Evolutionary conservation across 1,284 basidiomycete species (phyloP).

Genomic region (Exobasidium rhododendri): DNA sequence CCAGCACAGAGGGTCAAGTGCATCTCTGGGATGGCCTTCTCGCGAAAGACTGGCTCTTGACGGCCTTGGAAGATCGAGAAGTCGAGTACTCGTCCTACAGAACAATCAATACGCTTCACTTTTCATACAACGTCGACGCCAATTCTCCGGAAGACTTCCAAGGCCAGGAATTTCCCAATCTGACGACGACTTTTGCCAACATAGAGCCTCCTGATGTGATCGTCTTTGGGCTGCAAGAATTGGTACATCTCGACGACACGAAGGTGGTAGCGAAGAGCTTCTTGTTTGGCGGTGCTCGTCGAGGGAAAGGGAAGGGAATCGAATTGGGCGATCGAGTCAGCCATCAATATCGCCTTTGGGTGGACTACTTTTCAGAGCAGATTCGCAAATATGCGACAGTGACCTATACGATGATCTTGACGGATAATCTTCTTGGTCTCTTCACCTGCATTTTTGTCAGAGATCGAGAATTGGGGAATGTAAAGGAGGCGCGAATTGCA

Average conservation of each 20-base stretch:
- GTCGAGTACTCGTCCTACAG: conserved; percentile 74
- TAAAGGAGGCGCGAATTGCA: conserved; percentile 72
- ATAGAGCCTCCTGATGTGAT: conserved; percentile 75
- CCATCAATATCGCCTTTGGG: conserved; percentile 33
- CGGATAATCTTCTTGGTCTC: conserved; percentile 85
- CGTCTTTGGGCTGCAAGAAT: conserved; percentile 89
- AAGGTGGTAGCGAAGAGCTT: conserved; percentile 70
- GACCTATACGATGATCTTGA: conserved; percentile 71
- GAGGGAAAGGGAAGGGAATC: conserved; percentile 22
- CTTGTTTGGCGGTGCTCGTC: conserved; percentile 39
- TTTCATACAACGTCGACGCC: conserved; percentile 92
- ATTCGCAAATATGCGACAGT: background rate
- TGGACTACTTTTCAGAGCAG: conserved; percentile 35
- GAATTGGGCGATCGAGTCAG: conserved; percentile 34
- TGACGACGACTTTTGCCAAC: background rate
- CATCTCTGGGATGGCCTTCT: conserved; percentile 87
- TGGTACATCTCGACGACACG: conserved; percentile 86
- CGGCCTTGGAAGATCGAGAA: conserved; percentile 73
- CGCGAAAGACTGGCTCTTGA: conserved; percentile 79
- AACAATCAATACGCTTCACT: conserved; percentile 72
- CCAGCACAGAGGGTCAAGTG: conserved; percentile 72
- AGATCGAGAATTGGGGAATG: conserved; percentile 57
- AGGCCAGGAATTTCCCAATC: conserved; percentile 10
- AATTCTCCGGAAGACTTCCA: conserved; percentile 72
- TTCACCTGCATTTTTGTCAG: conserved; percentile 85